These are phyloP conservation scores for Dispira simplex DNA, from an alignment of 192 early-diverging fungal genomes.

Conservation along the genomic window DNA sequence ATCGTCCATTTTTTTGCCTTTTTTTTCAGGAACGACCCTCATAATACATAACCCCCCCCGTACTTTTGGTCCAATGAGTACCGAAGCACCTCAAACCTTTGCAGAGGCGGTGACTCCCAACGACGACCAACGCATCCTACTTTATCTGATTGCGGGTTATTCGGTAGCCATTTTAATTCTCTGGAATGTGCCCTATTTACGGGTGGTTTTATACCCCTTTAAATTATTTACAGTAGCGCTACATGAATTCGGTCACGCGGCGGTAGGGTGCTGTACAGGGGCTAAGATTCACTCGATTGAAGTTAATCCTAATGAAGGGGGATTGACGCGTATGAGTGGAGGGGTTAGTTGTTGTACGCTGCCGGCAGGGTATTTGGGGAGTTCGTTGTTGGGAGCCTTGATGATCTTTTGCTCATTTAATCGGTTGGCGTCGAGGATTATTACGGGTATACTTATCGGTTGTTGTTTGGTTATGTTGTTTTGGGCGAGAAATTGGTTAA, in stretches of 20 bases:
- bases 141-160: conserved; percentile 46
- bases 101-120: conserved; percentile 19
- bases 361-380: conserved; percentile 85
- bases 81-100: background rate
- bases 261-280: conserved; percentile 73
- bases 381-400: conserved; percentile 74
- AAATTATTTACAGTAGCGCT: conserved; percentile 85
- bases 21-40: too few species aligned
- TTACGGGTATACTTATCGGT: conserved; percentile 70
- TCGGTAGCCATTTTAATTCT: conserved; percentile 48
- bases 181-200: conserved; percentile 79
- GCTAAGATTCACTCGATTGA: conserved; percentile 77
- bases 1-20: too few species aligned
- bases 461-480: conserved; percentile 66
- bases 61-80: too few species aligned
- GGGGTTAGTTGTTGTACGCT: conserved; percentile 71
- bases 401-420: conserved; percentile 93
- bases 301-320: conserved; percentile 87
- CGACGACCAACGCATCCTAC: conserved; percentile 19
- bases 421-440: conserved; percentile 69
- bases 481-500: conserved; percentile 85
- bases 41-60: too few species aligned
- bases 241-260: conserved; percentile 92
- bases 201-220: conserved; percentile 84
- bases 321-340: conserved; percentile 58